These are phyloP conservation scores for Sporothrix inflata DNA, from an alignment of 2,329 filamentous ascomycete species.

Conservation along the genomic window DNA sequence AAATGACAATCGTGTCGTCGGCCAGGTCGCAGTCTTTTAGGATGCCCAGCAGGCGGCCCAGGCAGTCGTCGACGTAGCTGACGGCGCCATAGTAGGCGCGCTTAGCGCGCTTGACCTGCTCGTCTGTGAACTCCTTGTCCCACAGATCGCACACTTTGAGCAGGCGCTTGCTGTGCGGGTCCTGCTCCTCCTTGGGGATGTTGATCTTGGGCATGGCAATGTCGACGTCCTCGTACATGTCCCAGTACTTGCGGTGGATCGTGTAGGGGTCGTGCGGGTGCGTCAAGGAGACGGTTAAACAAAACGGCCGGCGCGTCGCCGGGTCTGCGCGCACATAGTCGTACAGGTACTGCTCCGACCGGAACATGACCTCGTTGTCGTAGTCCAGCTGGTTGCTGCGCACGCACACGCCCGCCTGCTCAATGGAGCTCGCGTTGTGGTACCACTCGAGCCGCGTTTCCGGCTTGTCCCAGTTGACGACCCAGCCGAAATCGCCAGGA, in stretches of 20 bases:
- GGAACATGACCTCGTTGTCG: conserved; percentile 95
- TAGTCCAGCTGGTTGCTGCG: conserved; percentile 95
- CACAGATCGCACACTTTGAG: conserved; percentile 85
- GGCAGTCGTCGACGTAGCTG: conserved; percentile 91
- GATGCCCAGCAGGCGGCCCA: conserved; percentile 78
- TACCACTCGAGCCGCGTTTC: conserved; percentile 89
- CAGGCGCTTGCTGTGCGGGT: conserved; percentile 83
- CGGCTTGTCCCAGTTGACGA: conserved; percentile 92
- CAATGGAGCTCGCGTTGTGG: conserved; percentile 91
- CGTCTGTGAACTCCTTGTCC: conserved; percentile 79
- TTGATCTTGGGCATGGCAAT: conserved; percentile 79
- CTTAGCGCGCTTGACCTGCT: conserved; percentile 82
- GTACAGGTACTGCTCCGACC: conserved; percentile 85
- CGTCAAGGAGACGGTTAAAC: conserved; percentile 83
- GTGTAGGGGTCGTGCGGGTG: conserved; percentile 96
- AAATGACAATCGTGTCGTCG: conserved; percentile 87
- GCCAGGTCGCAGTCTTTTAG: conserved; percentile 78
- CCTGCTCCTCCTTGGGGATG: conserved; percentile 79
- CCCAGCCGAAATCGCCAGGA: conserved; percentile 91
- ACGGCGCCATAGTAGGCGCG: conserved; percentile 92
- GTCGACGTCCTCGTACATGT: conserved; percentile 84
- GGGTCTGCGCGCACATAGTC: conserved; percentile 83
- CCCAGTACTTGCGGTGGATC: conserved; percentile 92
- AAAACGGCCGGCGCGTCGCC: conserved; percentile 75
- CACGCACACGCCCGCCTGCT: conserved; percentile 85